phyloP scores from a whole-genome alignment of 257 asterid species.

The Leonotis leonurus region DNA sequence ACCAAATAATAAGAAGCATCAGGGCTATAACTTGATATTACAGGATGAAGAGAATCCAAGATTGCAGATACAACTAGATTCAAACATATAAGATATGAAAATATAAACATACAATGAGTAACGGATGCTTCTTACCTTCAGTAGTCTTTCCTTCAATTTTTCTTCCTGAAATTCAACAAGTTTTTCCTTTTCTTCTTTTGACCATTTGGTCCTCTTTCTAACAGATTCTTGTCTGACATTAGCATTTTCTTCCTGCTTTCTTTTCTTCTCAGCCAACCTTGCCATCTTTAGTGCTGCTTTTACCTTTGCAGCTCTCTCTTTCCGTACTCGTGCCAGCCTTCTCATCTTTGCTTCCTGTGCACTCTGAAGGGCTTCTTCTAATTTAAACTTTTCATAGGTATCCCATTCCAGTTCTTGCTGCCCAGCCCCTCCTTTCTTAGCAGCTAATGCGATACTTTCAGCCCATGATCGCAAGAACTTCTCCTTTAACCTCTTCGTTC shows the following conservation, averaged over 20 bases:
- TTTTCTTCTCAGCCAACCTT: constrained; percentile 42
- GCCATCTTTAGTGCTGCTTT: constrained; percentile 43
- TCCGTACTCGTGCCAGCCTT: constrained; percentile 34
- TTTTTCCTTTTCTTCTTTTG: constrained; percentile 62
- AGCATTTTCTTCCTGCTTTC: constrained; percentile 45
- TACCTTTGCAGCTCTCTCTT: constrained; percentile 44
- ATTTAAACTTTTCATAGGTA: constrained; percentile 54
- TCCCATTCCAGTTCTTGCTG: constrained; percentile 85
- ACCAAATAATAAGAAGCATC: not conserved
- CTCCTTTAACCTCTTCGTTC: constrained; percentile 62
- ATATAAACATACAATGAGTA: no score
- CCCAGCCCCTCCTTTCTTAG: constrained; percentile 59
- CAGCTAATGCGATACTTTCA: constrained; percentile 69
- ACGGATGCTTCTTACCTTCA: constrained; percentile 47
- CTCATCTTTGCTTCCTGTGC: constrained; percentile 51
- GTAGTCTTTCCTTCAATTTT: constrained; percentile 65
- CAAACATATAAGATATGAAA: no score
- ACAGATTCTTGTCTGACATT: constrained; percentile 26
- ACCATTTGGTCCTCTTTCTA: constrained; percentile 36
- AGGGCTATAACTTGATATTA: not conserved
- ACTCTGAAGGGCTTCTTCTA: constrained; percentile 39
- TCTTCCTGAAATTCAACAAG: constrained; percentile 46
- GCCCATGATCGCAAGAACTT: constrained; percentile 59
- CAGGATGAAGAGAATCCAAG: no score
- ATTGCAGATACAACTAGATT: no score